Conservation (phyloP, 371 early-diverging fungal genomes). For the Lichtheimia hyalospora region DNA sequence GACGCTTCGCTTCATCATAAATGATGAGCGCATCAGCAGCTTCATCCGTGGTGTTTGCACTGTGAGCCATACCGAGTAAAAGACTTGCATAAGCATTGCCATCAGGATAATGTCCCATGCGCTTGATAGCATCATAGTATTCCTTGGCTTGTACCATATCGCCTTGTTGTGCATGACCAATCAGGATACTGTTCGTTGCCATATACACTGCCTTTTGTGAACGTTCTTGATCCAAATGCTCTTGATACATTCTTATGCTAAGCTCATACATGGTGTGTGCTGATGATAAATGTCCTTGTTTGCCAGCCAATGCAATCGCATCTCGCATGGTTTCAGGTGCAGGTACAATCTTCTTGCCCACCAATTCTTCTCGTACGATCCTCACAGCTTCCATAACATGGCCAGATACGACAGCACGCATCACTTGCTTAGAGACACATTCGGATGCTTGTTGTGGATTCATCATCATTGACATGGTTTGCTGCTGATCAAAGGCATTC, state of each 20-base stretch:
- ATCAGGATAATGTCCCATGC: slow-evolving; percentile 44
- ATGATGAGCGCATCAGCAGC: slow-evolving; percentile 53
- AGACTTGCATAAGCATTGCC: slow-evolving; percentile 46
- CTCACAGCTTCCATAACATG: slow-evolving; percentile 21
- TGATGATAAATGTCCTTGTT: slow-evolving; percentile 40
- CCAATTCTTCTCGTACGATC: slow-evolving; percentile 27
- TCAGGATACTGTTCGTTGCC: slow-evolving; percentile 56
- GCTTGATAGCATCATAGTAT: slow-evolving; percentile 56
- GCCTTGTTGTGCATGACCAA: slow-evolving; percentile 58
- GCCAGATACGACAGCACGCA: slow-evolving; percentile 26
- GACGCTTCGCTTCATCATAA: slow-evolving; percentile 60
- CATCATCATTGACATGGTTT: neutral
- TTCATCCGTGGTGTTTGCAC: slow-evolving; percentile 47
- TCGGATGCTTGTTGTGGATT: neutral
- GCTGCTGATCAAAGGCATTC: slow-evolving; percentile 5
- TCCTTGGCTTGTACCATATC: slow-evolving; percentile 55
- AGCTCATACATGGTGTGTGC: slow-evolving; percentile 34
- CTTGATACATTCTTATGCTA: slow-evolving; percentile 23
- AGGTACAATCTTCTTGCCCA: slow-evolving; percentile 24
- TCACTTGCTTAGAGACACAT: slow-evolving; percentile 8
- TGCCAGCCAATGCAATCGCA: slow-evolving; percentile 44
- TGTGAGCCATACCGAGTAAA: slow-evolving; percentile 42
- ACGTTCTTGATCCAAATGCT: slow-evolving; percentile 16
- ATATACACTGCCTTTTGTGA: slow-evolving; percentile 30
- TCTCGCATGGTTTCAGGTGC: slow-evolving; percentile 40